Conservation (phyloP, 441 rosid genomes). For the Pelargonium citronellum region DNA sequence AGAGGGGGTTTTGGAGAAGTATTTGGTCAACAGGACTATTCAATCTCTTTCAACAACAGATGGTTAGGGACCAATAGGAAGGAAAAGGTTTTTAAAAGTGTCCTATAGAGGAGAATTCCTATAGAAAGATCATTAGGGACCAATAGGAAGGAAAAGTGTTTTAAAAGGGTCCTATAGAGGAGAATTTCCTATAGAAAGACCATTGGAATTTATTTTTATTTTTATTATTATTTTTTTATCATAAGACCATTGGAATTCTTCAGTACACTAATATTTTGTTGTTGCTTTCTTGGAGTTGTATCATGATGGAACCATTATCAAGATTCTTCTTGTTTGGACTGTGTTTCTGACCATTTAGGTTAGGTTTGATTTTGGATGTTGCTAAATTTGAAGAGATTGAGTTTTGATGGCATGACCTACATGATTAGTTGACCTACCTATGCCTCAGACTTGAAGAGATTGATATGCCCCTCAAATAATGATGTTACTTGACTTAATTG, state of each 20-base stretch:
- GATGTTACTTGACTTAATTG: no score
- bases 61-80: no score
- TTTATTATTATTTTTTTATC: no score
- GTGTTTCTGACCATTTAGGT: background rate
- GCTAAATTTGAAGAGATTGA: background rate
- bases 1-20: no score
- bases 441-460: background rate
- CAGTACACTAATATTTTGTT: background rate
- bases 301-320: background rate
- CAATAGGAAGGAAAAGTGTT: no score
- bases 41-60: no score
- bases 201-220: no score
- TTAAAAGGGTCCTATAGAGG: background rate
- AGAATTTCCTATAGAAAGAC: background rate
- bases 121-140: no score
- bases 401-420: background rate
- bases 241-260: background rate
- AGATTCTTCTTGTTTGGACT: background rate
- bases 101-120: no score
- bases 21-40: no score
- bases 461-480: background rate
- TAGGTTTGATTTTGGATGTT: background rate
- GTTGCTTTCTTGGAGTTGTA: background rate
- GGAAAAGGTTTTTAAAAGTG: no score
- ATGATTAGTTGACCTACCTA: background rate